Evolutionary conservation across 2,329 filamentous ascomycete species (phyloP).

Genomic region (Colletotrichum spinosum): DNA sequence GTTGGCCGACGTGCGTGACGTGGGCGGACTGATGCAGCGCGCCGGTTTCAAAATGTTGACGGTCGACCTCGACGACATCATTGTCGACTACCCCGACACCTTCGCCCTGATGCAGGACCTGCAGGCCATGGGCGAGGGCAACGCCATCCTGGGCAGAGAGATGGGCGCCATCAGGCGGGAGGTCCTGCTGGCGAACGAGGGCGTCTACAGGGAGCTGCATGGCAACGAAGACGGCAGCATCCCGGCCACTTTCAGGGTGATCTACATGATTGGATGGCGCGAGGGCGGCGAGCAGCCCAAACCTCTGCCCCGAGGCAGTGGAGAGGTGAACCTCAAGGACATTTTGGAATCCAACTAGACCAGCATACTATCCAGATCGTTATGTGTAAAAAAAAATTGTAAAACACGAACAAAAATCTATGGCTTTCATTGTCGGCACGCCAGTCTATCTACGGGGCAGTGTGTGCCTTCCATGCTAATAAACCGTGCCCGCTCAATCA

Average conservation of each 20-base stretch:
- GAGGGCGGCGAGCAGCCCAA: conserved; percentile 82
- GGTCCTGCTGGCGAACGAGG: conserved; percentile 86
- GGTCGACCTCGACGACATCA: conserved; percentile 96
- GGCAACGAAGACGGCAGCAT: conserved; percentile 81
- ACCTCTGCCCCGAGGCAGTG: conserved; percentile 85
- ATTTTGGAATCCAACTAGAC: conserved; percentile 66
- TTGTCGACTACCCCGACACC: conserved; percentile 91
- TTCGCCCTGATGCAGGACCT: conserved; percentile 94
- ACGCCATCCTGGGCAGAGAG: conserved; percentile 88
- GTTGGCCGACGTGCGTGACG: conserved; percentile 89
- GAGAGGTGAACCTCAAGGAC: conserved; percentile 89
- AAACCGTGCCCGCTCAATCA: conserved; percentile 21
- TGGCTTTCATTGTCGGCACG: conserved; percentile 33
- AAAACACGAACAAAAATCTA: conserved; percentile 34
- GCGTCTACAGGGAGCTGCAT: conserved; percentile 89
- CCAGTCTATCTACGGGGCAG: conserved; percentile 18
- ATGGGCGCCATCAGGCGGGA: conserved; percentile 82
- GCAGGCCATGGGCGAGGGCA: conserved; percentile 96
- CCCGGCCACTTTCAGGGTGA: conserved; percentile 93
- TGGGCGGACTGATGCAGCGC: conserved; percentile 86
- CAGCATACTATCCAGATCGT: background rate
- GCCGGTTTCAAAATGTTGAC: conserved; percentile 96
- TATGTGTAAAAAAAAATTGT: conserved; percentile 13
- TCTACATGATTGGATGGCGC: conserved; percentile 99
- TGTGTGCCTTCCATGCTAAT: background rate